A percentile compares a stretch with the other conserved stretches of the same genome.
These are phyloP conservation scores for rapeseed (Brassica napus) DNA, from an alignment of 345 rosid species.

Conservation along the genomic window DNA sequence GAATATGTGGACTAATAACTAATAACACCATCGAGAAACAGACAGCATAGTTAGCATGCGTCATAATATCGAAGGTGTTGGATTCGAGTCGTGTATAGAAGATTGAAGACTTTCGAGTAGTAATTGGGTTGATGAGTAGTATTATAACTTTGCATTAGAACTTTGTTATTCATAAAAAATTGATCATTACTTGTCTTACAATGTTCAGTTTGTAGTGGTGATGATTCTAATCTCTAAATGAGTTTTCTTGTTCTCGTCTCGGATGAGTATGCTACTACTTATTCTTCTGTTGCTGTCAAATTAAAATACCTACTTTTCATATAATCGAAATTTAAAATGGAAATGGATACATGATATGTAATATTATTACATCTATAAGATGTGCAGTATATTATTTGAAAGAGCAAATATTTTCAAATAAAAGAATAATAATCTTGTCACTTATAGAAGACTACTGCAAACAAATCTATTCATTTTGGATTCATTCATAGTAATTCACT, in stretches of 20 bases:
- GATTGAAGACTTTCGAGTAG: neutral
- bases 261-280: neutral
- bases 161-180: neutral
- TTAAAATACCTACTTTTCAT: neutral
- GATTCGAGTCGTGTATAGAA: neutral
- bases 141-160: neutral
- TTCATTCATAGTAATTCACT: constrained; percentile 14
- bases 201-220: neutral
- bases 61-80: neutral
- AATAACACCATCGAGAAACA: neutral
- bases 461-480: neutral
- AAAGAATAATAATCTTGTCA: neutral
- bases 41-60: neutral
- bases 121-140: neutral
- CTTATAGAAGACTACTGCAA: neutral
- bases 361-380: neutral
- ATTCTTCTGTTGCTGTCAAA: neutral
- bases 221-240: neutral
- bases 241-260: neutral
- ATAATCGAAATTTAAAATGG: neutral
- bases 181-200: neutral
- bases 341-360: neutral
- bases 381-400: neutral
- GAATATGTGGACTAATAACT: neutral
- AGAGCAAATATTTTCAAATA: neutral